These are phyloP conservation scores for Wickerhamiella occidentalis DNA, from an alignment of 805 yeast species.

Conservation along the genomic window DNA sequence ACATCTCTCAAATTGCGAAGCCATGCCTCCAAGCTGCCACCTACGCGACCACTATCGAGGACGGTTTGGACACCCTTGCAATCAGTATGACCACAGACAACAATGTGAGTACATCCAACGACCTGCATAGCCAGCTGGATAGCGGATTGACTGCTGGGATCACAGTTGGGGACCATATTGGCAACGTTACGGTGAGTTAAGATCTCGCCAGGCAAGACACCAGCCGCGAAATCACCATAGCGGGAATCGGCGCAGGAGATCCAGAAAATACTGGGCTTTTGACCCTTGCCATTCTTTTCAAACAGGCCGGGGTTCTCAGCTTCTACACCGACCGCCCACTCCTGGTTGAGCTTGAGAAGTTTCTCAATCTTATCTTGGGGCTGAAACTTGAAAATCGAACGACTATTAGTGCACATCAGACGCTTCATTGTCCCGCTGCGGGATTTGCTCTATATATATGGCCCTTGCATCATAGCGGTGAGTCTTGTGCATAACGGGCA, in stretches of 20 bases:
- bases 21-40: conserved; percentile 64
- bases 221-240: conserved; percentile 65
- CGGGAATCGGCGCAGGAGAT: conserved; percentile 92
- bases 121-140: conserved; percentile 81
- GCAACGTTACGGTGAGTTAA: conserved; percentile 85
- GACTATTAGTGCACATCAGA: not conserved
- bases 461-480: not conserved
- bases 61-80: conserved; percentile 91
- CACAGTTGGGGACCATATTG: conserved; percentile 55
- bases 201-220: conserved; percentile 80
- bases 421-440: conserved; percentile 5
- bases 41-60: conserved; percentile 48
- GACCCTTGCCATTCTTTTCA: conserved; percentile 63
- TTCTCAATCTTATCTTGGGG: conserved; percentile 27
- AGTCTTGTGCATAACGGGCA: conserved; percentile 1
- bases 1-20: conserved; percentile 52
- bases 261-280: conserved; percentile 87
- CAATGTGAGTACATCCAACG: conserved; percentile 63
- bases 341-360: conserved; percentile 32
- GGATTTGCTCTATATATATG: conserved; percentile 6
- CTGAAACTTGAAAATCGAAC: conserved; percentile 24
- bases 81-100: conserved; percentile 89
- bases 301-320: conserved; percentile 45
- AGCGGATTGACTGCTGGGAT: conserved; percentile 62
- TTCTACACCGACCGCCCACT: conserved; percentile 37